Evolutionary conservation across 768 basidiomycete species (phyloP).

Genomic region (Trametes elegans): DNA sequence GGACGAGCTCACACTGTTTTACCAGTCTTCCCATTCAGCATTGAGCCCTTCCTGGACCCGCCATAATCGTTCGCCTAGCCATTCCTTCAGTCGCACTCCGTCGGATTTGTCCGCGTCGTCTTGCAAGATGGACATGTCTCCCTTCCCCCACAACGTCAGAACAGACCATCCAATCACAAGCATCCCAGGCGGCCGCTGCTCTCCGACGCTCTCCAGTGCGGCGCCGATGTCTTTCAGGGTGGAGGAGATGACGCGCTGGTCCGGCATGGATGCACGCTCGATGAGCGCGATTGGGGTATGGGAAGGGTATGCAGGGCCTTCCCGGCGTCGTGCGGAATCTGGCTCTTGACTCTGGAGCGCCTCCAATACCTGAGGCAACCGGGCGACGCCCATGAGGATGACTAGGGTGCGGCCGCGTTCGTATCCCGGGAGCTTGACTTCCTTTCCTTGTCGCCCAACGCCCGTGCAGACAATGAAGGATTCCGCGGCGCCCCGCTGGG

Average conservation of each 20-base stretch:
- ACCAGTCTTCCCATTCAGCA: conserved; percentile 36
- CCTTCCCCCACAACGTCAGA: conserved; percentile 68
- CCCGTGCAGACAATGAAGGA: conserved; percentile 90
- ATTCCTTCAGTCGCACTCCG: conserved; percentile 48
- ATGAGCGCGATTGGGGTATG: conserved; percentile 88
- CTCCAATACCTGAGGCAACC: conserved; percentile 68
- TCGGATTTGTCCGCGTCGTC: conserved; percentile 43
- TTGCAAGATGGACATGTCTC: conserved; percentile 72
- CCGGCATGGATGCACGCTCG: conserved; percentile 91
- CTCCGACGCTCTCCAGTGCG: conserved; percentile 72
- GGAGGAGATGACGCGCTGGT: conserved; percentile 81
- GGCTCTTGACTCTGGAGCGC: conserved; percentile 42
- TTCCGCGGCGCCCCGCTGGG: conserved; percentile 93
- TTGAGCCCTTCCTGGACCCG: conserved; percentile 64
- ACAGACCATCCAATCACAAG: conserved; percentile 93
- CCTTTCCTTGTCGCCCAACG: conserved; percentile 83
- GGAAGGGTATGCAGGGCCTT: conserved; percentile 64
- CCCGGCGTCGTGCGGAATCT: conserved; percentile 28
- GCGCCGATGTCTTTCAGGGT: conserved; percentile 70
- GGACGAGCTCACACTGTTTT: no score
- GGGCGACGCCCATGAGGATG: conserved; percentile 93
- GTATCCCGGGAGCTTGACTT: conserved; percentile 85
- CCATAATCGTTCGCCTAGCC: conserved; percentile 66
- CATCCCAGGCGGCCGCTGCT: conserved; percentile 95
- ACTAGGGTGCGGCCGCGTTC: conserved; percentile 77